Evolutionary conservation across 1,139 yeast genomes (phyloP).

Genomic region (Pneumocystis wakefieldiae): DNA sequence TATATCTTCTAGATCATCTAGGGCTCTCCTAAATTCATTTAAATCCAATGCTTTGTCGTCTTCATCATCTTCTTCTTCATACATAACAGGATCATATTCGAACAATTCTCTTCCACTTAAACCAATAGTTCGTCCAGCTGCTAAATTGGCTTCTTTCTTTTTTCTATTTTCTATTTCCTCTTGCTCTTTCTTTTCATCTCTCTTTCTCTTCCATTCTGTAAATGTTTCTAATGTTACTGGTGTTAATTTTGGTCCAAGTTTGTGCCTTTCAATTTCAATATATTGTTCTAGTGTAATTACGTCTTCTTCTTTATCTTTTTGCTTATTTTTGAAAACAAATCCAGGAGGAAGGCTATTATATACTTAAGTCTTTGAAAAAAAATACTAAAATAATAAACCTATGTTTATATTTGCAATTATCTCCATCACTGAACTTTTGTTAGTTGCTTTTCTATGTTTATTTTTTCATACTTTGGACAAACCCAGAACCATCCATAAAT

Average conservation of each 20-base stretch:
- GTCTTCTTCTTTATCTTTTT: slow-evolving; percentile 76
- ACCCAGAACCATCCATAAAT: slow-evolving; percentile 99
- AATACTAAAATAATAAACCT: not conserved
- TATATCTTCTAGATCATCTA: not conserved
- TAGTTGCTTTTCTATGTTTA: not conserved
- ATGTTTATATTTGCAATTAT: slow-evolving; percentile 85
- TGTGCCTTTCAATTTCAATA: slow-evolving; percentile 82
- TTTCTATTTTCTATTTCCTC: slow-evolving; percentile 34
- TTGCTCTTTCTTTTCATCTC: slow-evolving; percentile 45
- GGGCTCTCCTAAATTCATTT: not conserved
- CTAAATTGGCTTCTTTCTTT: slow-evolving; percentile 28
- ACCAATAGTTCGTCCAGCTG: slow-evolving; percentile 20
- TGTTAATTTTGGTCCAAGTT: slow-evolving; percentile 63
- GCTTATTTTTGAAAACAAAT: slow-evolving; percentile 88
- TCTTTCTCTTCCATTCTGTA: slow-evolving; percentile 65
- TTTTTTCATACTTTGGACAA: slow-evolving; percentile 60
- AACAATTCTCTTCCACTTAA: slow-evolving; percentile 74
- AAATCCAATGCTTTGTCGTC: slow-evolving; percentile 36
- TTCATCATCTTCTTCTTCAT: slow-evolving; percentile 16
- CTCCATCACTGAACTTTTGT: slow-evolving; percentile 30
- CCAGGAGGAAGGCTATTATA: slow-evolving; percentile 76
- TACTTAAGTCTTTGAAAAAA: not conserved
- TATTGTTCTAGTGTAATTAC: slow-evolving; percentile 90
- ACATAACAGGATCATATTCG: slow-evolving; percentile 44
- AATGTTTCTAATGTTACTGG: slow-evolving; percentile 83